Evolutionary conservation across 805 yeast species (phyloP).

Genomic region (Saturnispora besseyi): DNA sequence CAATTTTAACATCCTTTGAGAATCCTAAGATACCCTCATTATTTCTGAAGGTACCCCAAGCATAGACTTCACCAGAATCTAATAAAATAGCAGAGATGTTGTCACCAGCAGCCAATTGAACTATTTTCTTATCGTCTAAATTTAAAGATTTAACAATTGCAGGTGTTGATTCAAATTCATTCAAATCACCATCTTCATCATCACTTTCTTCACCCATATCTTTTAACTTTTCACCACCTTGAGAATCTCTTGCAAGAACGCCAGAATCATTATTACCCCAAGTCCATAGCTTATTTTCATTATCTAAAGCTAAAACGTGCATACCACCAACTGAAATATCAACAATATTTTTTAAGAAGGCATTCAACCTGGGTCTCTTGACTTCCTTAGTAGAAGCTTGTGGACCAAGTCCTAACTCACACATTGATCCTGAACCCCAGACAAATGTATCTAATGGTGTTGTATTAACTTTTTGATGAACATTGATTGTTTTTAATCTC

Average conservation of each 20-base stretch:
- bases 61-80: slow-evolving; percentile 79
- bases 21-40: slow-evolving; percentile 90
- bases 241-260: slow-evolving; percentile 82
- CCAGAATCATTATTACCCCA: slow-evolving; percentile 97
- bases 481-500: slow-evolving; percentile 39
- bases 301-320: slow-evolving; percentile 80
- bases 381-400: slow-evolving; percentile 86
- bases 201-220: slow-evolving; percentile 59
- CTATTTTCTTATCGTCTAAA: slow-evolving; percentile 44
- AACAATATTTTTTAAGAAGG: slow-evolving; percentile 63
- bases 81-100: slow-evolving; percentile 75
- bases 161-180: slow-evolving; percentile 86
- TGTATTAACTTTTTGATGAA: slow-evolving; percentile 28
- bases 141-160: slow-evolving; percentile 53
- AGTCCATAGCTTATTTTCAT: slow-evolving; percentile 77
- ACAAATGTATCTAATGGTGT: slow-evolving; percentile 69
- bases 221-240: slow-evolving; percentile 52
- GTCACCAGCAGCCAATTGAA: slow-evolving; percentile 86
- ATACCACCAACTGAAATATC: slow-evolving; percentile 94
- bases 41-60: slow-evolving; percentile 97
- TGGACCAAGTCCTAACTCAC: slow-evolving; percentile 97
- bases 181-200: slow-evolving; percentile 77
- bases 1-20: slow-evolving; percentile 52
- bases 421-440: slow-evolving; percentile 97
- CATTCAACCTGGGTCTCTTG: slow-evolving; percentile 89